These are phyloP conservation scores for Eucalyptus sp. DNA, from an alignment of 345 rosid species.

Conservation along the genomic window DNA sequence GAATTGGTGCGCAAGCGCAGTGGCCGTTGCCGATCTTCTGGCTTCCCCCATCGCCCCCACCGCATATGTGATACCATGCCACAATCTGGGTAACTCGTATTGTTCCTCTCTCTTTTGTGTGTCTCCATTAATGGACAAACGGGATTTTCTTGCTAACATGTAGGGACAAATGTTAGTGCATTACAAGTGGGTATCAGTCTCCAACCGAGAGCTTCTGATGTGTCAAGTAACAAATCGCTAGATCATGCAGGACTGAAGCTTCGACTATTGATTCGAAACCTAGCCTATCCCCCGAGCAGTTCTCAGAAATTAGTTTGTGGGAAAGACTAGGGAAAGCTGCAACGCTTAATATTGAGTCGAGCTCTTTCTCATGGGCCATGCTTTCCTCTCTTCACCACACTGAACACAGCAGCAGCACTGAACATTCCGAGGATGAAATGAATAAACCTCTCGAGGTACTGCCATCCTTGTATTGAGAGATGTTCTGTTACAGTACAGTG, in stretches of 20 bases:
- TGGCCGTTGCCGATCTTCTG: slow-evolving; percentile 62
- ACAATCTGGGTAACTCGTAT: background rate
- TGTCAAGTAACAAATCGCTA: background rate
- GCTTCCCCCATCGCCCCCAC: slow-evolving; percentile 65
- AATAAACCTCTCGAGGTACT: slow-evolving; percentile 84
- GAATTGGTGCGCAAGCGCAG: slow-evolving; percentile 96
- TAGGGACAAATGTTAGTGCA: background rate
- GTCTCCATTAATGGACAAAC: background rate
- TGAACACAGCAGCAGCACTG: slow-evolving; percentile 79
- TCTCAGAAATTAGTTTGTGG: slow-evolving; percentile 66
- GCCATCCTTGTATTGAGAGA: background rate
- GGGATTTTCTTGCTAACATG: background rate
- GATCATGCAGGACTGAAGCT: slow-evolving; percentile 49
- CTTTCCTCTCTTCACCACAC: slow-evolving; percentile 96
- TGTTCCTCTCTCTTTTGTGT: background rate
- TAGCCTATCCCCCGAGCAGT: slow-evolving; percentile 30
- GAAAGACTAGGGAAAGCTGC: slow-evolving; percentile 86
- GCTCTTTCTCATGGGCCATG: slow-evolving; percentile 75
- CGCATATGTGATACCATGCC: slow-evolving; percentile 17
- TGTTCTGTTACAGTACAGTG: background rate
- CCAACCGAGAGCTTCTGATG: background rate
- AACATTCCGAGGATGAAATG: slow-evolving; percentile 82
- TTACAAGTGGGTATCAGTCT: background rate
- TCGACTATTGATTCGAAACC: slow-evolving; percentile 30
- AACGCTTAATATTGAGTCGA: slow-evolving; percentile 53